Conservation (phyloP, 2,329 filamentous ascomycete species). For the Exophiala spinifera region DNA sequence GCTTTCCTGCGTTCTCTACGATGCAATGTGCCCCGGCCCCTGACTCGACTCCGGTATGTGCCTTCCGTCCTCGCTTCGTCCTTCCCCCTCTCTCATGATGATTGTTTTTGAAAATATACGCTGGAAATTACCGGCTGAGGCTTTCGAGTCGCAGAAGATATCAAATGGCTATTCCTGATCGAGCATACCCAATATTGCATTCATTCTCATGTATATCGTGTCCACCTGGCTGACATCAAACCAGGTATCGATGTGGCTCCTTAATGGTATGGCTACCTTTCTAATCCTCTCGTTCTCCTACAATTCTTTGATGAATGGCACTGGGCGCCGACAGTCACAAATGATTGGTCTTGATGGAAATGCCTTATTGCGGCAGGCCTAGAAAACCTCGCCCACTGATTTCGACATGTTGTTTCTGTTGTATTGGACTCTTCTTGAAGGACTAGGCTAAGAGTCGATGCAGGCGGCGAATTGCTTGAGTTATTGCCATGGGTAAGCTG, state of each 20-base stretch:
- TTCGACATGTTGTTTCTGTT: background rate
- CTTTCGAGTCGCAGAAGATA: constrained; percentile 69
- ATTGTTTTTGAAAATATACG: constrained; percentile 61
- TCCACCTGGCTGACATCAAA: constrained; percentile 5
- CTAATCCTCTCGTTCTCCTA: constrained; percentile 21
- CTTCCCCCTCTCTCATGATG: constrained; percentile 53
- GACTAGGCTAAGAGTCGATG: background rate
- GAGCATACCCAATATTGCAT: constrained; percentile 1
- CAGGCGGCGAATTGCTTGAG: background rate
- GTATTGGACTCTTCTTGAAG: background rate
- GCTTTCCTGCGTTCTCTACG: no score
- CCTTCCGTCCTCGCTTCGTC: constrained; percentile 16
- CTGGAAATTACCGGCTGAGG: constrained; percentile 98
- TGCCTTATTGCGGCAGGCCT: constrained; percentile 94
- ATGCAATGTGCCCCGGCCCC: background rate
- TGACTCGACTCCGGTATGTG: background rate
- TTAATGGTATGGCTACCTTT: background rate
- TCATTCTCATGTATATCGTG: background rate
- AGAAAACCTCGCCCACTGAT: constrained; percentile 99
- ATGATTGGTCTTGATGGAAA: constrained; percentile 70
- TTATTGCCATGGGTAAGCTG: background rate
- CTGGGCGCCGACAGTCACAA: constrained; percentile 81
- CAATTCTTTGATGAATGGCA: constrained; percentile 79
- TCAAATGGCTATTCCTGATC: constrained; percentile 83
- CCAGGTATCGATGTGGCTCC: background rate